Base-by-base conservation (phyloP, 2,329 filamentous ascomycete genomes). In the Fusarium tjaetaba region DNA sequence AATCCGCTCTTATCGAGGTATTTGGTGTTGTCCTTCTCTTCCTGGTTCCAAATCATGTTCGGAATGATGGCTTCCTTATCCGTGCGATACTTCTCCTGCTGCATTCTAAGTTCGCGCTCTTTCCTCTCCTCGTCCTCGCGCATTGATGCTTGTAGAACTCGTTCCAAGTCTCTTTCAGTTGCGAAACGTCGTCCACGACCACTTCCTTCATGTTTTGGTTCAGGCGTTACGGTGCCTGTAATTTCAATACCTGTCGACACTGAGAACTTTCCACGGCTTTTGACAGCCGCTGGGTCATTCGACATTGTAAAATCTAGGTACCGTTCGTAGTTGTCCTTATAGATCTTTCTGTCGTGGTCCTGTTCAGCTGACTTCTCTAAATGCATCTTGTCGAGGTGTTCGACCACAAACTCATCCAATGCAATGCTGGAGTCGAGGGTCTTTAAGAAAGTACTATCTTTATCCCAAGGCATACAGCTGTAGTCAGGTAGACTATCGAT, bases 51-150 rank as follows among this genome's bases (percentile, higher is more conserved):
- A 68, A 90, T 88, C 87, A 94, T 92, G 64, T 90, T 85, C 0
- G 93, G 93, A 53, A 96, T 90, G 8, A 88, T 86, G 1, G 94
- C 94, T 80, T 96, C 94, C 78, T 93, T 94, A 49, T 93, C 92
- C 72, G 89, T 92, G 69, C 93, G 91, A 66, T 91, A 91, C 78
- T 92, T 91, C 61, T 92, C 90, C 78, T 92, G 90, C 73, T 90
- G 88, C 39, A 89, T 88, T 59, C 88, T 85, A 51, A 86, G 82
- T 72, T 93, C 91, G 53, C 92, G 90, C 73, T 94, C 92, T 66
- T 89, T 87, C 39, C 89, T 87, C 77, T 94, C 92, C 71, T 92
- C 91, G 67, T 93, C 92, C 73, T 92, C 91, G 28, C 88, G 87
- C 77, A 91, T 88, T 0, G 93, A 95, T 75, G 93, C 91, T 78